Conservation (phyloP, 2,329 filamentous ascomycete species). For the Lasiodiplodia sp. region DNA sequence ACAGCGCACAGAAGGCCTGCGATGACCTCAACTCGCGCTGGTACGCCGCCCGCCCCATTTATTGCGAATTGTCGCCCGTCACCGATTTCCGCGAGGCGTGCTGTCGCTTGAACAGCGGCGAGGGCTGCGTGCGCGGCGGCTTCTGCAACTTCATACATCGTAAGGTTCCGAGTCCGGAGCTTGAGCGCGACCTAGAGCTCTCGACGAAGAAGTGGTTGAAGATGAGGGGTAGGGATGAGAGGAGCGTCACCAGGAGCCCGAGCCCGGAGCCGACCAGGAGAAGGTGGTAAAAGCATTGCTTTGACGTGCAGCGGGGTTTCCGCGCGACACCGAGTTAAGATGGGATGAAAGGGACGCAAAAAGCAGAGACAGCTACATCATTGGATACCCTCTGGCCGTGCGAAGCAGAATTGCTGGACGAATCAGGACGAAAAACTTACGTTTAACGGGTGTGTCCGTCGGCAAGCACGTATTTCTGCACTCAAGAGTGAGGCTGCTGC, state of each 20-base stretch:
- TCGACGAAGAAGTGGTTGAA: slow-evolving; percentile 97
- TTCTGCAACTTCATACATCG: slow-evolving; percentile 99
- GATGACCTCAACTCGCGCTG: slow-evolving; percentile 93
- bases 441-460: not conserved
- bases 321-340: not conserved
- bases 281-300: slow-evolving; percentile 53
- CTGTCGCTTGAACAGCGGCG: slow-evolving; percentile 90
- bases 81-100: slow-evolving; percentile 99
- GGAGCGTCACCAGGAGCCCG: slow-evolving; percentile 82
- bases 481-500: slow-evolving; percentile 10
- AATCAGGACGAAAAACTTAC: not conserved
- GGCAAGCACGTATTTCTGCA: not conserved
- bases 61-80: slow-evolving; percentile 95
- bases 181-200: slow-evolving; percentile 86
- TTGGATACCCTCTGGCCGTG: not conserved
- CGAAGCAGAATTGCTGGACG: not conserved
- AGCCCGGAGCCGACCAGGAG: slow-evolving; percentile 83
- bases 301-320: not conserved
- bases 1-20: slow-evolving; percentile 90
- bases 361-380: not conserved
- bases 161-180: slow-evolving; percentile 89
- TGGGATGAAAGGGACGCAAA: not conserved
- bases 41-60: slow-evolving; percentile 97
- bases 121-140: slow-evolving; percentile 92
- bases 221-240: slow-evolving; percentile 80